Evolutionary conservation across 805 yeast species (phyloP), one percentile per base, ranked within the genome.

Genomic region (Zygotorulaspora danielsina): DNA sequence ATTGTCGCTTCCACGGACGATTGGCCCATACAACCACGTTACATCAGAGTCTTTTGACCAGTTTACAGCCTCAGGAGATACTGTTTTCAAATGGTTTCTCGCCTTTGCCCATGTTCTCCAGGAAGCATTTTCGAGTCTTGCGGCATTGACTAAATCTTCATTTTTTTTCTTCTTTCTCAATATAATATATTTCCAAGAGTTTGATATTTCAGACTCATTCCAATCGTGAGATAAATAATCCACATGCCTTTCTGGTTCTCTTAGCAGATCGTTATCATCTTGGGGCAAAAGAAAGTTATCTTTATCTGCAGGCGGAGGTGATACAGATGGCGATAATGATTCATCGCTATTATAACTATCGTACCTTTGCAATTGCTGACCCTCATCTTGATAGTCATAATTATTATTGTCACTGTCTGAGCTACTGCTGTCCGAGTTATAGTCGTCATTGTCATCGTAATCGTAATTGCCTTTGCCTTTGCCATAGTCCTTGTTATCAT

Each of bases 21-120:
- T 60, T 0, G 99, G 99, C 1, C 99, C 99, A 65, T 90, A 93
- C 10, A 93, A 73, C 98, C 98, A 93, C 1, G 97, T 88, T 8
- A 93, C 96, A 61, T 93, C 99, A 42, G 83, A 81, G 54, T 93
- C 99, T 64, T 94, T 93, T 31, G 87, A 79, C 99, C 99, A 93
- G 62, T 93, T 90, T 33, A 93, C 84, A 25, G 77, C 75, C 54
- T 87, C 94, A 1, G 99, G 98, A 13, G 89, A 78, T 5, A 90
- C 85, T 0, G 98, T 93, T 47, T 70, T 69, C 37, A 83, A 67
- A 41, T 84, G 76, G 49, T 81, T 77, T 57, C 88, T 79, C 26
- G 93, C 81, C 64, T 93, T 94, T 9, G 95, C 88, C 98, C 97
- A 93, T 4, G 97, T 93, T 62, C 98, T 75, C 98, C 98, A 90